Base-by-base conservation (phyloP, 257 asterid genomes). In the Solanum ossicruentum region DNA sequence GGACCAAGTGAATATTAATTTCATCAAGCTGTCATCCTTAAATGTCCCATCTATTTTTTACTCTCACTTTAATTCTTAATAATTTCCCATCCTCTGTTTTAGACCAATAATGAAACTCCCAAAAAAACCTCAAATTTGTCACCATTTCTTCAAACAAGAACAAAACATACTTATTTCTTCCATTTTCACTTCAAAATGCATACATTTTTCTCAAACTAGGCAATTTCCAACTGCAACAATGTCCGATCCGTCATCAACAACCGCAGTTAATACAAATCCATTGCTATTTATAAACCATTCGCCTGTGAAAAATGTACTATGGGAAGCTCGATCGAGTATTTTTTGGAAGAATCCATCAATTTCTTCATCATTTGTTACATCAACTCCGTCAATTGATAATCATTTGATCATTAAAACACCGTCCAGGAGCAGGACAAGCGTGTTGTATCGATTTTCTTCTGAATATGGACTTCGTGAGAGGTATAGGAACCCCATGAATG, bases 241-340 rank as follows among this genome's bases (percentile, higher is more conserved):
- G 10, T 32, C 36, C 4, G 36, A 71, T 81, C 28, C 55, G 49
- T 66, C 86, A 3, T 69, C 91, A 4, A 82, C 67, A 36, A 57
- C 81, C 51, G 9, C 97, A 2, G 89, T 93, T 18, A 82, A 91
- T 91, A 84, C 92, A 93, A 23, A 84, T 90, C 84, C 91, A 81
- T 89, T 95, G 67, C 94, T 98, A 96, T 98, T 97, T 9, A 93
- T 91, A 92, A 90, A 92, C 88, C 95, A 94, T 88, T 94, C 98
- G 3, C 99, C 99, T 20, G 98, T 94, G 54, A 94, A 98, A 17
- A 93, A 93, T 56, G 99, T 96, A 13, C 81, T 94, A 16, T 94
- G 99, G 99, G 99, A 95, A 80, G 98, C 99, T 12, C 90, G 98
- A 87, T 89, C 92, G 10, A 92, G 89, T 39, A 87, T 92, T 26